Evolutionary conservation across 148 eudicot genomes (phyloP).

Genomic region (Rheum nobile): DNA sequence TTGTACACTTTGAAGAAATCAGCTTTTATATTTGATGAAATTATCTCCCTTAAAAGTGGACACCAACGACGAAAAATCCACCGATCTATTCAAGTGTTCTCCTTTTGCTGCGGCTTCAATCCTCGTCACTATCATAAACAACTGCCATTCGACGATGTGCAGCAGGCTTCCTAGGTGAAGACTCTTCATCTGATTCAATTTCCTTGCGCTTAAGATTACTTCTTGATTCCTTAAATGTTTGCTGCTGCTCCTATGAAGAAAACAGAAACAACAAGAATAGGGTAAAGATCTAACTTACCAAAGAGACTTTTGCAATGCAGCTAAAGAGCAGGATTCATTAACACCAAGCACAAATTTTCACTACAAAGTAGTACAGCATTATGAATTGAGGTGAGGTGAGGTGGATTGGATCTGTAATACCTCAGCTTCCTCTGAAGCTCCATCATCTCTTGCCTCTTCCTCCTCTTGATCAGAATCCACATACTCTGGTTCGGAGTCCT

Average conservation of each 20-base stretch:
- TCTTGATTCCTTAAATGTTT: constrained; percentile 37
- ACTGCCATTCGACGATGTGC: constrained; percentile 71
- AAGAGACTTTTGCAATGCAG: not conserved
- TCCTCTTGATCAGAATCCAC: constrained; percentile 54
- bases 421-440: constrained; percentile 79
- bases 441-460: constrained; percentile 50
- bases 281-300: not conserved
- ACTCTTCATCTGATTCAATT: constrained; percentile 85
- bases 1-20: not conserved
- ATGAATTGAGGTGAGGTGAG: not conserved
- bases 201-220: constrained; percentile 67
- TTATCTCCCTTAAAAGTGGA: too few species aligned
- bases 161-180: constrained; percentile 61
- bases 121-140: constrained; percentile 83
- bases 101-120: constrained; percentile 24
- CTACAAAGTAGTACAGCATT: not conserved
- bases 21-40: too few species aligned
- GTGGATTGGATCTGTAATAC: constrained; percentile 20
- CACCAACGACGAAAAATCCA: not conserved
- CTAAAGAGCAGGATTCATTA: not conserved
- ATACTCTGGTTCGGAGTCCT: constrained; percentile 64
- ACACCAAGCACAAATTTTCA: not conserved
- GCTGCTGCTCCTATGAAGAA: constrained; percentile 54
- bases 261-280: constrained; percentile 5
- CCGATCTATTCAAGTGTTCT: not conserved